Evolutionary conservation across 169 alveolate species (phyloP).

Genomic region (Blepharisma undulans): DNA sequence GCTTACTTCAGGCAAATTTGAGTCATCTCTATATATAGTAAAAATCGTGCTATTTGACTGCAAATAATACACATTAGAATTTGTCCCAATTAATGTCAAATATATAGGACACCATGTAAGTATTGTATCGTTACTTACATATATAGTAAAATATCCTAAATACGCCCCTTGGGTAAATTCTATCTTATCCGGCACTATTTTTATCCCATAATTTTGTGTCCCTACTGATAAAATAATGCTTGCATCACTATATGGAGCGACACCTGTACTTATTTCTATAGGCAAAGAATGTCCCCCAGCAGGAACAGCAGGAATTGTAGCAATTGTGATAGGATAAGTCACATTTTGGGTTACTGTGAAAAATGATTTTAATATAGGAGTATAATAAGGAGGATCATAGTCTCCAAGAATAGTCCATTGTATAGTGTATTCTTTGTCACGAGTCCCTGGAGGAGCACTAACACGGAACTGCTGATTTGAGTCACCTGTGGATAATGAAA

Average conservation of each 20-base stretch:
- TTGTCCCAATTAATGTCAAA: not conserved
- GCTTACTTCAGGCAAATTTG: constrained; percentile 38
- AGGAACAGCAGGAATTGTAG: constrained; percentile 43
- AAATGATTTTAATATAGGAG: constrained; percentile 45
- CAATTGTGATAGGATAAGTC: constrained; percentile 22
- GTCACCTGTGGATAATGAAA: constrained; percentile 40
- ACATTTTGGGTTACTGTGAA: constrained; percentile 40
- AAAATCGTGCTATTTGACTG: too few relatives aligned
- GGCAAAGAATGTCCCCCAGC: constrained; percentile 50
- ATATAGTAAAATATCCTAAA: not conserved
- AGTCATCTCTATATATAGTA: not conserved
- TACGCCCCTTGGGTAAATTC: not conserved
- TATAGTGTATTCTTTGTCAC: constrained; percentile 39
- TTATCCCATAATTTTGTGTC: not conserved
- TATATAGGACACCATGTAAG: not conserved
- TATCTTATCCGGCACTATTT: not conserved
- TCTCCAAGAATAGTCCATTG: constrained; percentile 52
- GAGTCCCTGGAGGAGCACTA: constrained; percentile 13
- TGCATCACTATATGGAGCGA: constrained; percentile 50
- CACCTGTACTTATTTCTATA: constrained; percentile 2
- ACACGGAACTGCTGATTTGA: constrained; percentile 35
- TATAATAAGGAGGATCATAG: constrained; percentile 41
- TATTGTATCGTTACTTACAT: not conserved
- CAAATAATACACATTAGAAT: constrained; percentile 27
- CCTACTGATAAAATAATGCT: constrained; percentile 20